Evolutionary conservation across 2,329 filamentous ascomycete genomes (phyloP), one percentile per base, ranked within the genome.

Genomic region (Xylariaceae sp.): DNA sequence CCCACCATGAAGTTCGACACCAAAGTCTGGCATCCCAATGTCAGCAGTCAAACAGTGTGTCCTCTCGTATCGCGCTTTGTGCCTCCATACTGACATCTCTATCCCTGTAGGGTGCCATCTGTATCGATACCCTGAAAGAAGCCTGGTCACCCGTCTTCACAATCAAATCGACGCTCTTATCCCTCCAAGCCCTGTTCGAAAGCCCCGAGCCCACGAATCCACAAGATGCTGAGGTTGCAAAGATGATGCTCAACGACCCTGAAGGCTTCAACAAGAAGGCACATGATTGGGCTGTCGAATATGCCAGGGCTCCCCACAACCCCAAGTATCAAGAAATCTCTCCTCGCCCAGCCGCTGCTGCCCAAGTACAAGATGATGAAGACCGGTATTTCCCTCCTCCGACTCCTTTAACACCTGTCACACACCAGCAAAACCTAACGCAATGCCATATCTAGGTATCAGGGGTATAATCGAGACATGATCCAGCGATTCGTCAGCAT

Each of bases 131-230:
- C 0, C 79, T 98, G 14, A 85, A 86, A 8, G 80, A 80, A 11
- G 89, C 87, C 57, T 98, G 93, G 93, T 95, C 92, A 5, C 93
- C 93, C 0, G 91, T 98, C 20, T 79, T 96, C 50, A 98, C 92
- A 12, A 92, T 98, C 67, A 97, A 96, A 71, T 94, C 89, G 17
- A 89, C 92, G 29, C 80, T 98, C 37, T 83, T 98, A 48, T 96
- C 91, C 22, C 77, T 98, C 23, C 91, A 95, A 66, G 92, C 91
- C 55, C 82, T 98, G 16, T 86, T 98, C 60, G 89, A 89, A 69
- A 88, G 85, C 16, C 93, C 93, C 3, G 94, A 98, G 65, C 92
- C 93, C 0, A 94, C 92, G 59, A 93, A 98, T 55, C 93, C 93
- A 0, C 93, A 98, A 71, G 93, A 98, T 61, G 91, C 91, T 32